phyloP scores from a whole-genome alignment of 441 rosid species.

The Brassica hybrid region DNA sequence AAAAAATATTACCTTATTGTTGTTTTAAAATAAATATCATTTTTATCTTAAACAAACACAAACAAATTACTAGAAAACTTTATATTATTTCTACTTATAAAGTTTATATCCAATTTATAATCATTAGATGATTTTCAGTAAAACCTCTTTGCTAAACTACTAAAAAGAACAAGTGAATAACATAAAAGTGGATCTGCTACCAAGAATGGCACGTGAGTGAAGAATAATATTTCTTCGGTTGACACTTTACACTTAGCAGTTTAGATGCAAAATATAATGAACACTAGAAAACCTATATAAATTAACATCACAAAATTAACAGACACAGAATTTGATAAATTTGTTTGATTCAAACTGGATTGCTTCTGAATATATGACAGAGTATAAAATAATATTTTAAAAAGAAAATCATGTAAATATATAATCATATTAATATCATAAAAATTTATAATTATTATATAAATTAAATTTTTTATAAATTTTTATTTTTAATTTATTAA shows the following conservation, averaged over 20 bases:
- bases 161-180: not conserved
- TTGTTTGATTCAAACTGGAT: too few species aligned
- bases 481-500: too few species aligned
- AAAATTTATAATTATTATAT: too few species aligned
- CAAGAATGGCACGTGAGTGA: not conserved
- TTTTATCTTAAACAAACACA: not conserved
- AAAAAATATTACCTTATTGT: not conserved
- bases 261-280: not conserved
- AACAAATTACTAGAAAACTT: not conserved
- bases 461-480: too few species aligned
- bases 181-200: not conserved
- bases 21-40: not conserved
- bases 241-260: not conserved
- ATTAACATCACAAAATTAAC: too few species aligned
- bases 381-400: too few species aligned
- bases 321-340: too few species aligned
- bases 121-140: not conserved
- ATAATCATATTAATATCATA: too few species aligned
- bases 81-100: not conserved
- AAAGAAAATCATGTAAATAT: too few species aligned
- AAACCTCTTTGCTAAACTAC: not conserved
- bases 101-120: not conserved
- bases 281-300: too few species aligned
- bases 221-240: not conserved
- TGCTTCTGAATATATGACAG: too few species aligned